phyloP scores from a whole-genome alignment of 2,329 filamentous ascomycete species.

The Calonectria crousiana region DNA sequence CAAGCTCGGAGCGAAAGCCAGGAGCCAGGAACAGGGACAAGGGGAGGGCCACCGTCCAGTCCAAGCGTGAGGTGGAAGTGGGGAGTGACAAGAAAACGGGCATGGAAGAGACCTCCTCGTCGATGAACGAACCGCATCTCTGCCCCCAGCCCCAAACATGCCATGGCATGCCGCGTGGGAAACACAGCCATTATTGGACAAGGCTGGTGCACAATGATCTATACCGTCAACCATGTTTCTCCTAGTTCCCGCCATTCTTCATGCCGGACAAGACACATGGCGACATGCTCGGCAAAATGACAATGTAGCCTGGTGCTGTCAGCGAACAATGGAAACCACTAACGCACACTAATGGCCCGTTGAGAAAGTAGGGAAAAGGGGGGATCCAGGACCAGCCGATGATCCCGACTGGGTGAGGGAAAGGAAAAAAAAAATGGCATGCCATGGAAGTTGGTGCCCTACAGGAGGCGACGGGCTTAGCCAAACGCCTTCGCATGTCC shows the following conservation, averaged over 20 bases:
- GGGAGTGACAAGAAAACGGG: not conserved
- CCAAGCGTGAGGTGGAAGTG: not conserved
- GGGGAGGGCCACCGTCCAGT: not conserved
- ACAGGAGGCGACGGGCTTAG: not conserved
- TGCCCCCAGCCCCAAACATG: not conserved
- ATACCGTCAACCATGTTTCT: not conserved
- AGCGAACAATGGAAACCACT: not conserved
- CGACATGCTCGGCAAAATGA: not conserved
- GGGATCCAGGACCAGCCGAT: not conserved
- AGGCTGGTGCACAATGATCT: not conserved
- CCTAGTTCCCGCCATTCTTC: not conserved
- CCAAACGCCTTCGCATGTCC: conserved; percentile 11
- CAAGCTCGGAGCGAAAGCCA: not conserved
- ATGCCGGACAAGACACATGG: not conserved
- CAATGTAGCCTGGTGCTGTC: not conserved
- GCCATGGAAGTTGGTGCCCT: not conserved
- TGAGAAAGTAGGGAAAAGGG: not conserved
- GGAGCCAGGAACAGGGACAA: not conserved
- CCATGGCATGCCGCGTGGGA: not conserved
- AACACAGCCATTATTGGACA: not conserved
- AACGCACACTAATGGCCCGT: conserved; percentile 4
- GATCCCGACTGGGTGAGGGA: not conserved
- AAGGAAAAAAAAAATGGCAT: not conserved
- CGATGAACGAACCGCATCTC: not conserved
- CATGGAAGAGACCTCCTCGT: not conserved